Evolutionary conservation across 179 eudicot species (phyloP).

Genomic region (Silene noctiflora): DNA sequence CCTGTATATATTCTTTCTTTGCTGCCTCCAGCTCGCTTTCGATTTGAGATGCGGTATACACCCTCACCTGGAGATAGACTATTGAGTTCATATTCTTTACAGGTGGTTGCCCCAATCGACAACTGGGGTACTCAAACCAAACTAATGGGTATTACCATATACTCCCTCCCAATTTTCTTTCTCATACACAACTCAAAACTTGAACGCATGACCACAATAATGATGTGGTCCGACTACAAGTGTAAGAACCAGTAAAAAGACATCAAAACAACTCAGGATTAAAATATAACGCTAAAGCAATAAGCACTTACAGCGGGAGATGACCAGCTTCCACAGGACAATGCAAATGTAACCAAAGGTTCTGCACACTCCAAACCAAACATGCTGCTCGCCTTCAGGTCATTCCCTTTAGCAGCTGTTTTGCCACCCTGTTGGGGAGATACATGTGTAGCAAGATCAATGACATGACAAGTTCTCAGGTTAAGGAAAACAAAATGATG

Average conservation of each 20-base stretch:
- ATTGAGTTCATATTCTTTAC: no score
- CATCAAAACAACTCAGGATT: no score
- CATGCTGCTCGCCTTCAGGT: constrained; percentile 44
- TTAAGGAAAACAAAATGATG: background rate
- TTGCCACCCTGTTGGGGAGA: constrained; percentile 44
- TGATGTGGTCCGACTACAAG: no score
- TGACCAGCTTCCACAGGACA: constrained; percentile 98
- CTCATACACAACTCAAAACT: no score
- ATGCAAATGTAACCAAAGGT: constrained; percentile 87
- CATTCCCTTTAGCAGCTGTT: constrained; percentile 49
- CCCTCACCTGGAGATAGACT: constrained; percentile 52
- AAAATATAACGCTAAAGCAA: no score
- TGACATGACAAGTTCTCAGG: background rate
- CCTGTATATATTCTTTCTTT: constrained; percentile 78
- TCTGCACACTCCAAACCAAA: constrained; percentile 82
- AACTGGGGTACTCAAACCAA: no score
- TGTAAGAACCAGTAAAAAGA: no score
- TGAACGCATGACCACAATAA: no score
- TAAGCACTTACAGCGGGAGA: constrained; percentile 76
- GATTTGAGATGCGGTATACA: constrained; percentile 73
- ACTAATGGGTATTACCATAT: no score
- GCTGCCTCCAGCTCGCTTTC: constrained; percentile 81
- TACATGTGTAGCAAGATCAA: background rate
- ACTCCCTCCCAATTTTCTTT: no score
- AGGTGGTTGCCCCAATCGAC: no score